Percentiles rank a stretch among this genome's conserved stretches.
Evolutionary conservation across 2,329 filamentous ascomycete genomes (phyloP).

Genomic region (Hypoxylon sp.): DNA sequence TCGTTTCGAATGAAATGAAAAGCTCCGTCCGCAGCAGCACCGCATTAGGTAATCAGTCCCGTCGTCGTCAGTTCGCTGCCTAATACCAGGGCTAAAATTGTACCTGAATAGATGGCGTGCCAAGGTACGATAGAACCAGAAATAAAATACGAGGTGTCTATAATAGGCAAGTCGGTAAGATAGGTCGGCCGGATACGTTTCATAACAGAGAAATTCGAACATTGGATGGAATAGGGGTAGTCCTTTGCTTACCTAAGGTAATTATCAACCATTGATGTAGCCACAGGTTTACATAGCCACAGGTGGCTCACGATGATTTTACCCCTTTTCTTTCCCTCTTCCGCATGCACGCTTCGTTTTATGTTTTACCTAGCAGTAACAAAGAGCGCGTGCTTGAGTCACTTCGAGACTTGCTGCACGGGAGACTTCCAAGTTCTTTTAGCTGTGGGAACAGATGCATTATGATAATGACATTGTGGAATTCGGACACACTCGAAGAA

Average conservation of each 20-base stretch:
- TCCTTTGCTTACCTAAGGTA: constrained; percentile 1
- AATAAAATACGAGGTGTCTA: constrained; percentile 7
- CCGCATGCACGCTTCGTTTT: too few species aligned
- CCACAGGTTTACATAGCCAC: constrained; percentile 8
- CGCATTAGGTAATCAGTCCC: neutral
- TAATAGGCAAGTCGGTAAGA: constrained; percentile 13
- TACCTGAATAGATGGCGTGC: neutral
- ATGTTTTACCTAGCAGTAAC: too few species aligned
- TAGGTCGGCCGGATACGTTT: neutral
- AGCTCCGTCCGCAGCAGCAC: neutral
- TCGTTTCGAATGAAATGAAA: neutral
- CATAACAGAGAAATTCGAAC: neutral
- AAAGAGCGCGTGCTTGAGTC: too few species aligned
- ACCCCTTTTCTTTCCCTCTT: constrained; percentile 1
- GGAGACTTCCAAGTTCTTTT: too few species aligned
- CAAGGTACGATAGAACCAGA: neutral
- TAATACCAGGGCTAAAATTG: neutral
- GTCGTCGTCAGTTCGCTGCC: neutral
- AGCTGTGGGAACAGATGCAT: too few species aligned
- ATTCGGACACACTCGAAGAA: too few species aligned
- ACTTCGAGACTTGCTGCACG: too few species aligned
- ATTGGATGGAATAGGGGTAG: constrained; percentile 15
- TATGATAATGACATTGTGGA: too few species aligned
- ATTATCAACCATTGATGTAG: neutral
- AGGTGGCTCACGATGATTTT: constrained; percentile 2